Base-by-base conservation (phyloP, 1,284 basidiomycete species). In the Moniliella sp. region DNA sequence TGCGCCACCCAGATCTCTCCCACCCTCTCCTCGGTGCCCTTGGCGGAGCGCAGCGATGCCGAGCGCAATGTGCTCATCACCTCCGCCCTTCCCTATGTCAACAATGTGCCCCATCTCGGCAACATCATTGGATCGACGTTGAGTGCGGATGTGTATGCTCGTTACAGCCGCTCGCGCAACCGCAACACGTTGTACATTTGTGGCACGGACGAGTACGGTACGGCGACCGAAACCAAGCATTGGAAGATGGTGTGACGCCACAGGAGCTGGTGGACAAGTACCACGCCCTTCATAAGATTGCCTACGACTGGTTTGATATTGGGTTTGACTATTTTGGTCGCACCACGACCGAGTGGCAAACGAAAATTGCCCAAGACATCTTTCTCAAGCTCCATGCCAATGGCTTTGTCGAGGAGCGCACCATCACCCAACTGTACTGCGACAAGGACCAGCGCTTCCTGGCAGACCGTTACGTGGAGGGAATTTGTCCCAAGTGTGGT, bases 191-290 rank as follows among this genome's bases (percentile, higher is more conserved):
- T 65, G 44, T 81, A 86, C 62, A 72, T 97, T 42, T 99, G 91
- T 61, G 88, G 91, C 28, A 97, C 88, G 4, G 88, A 99, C 60
- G 88, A 99, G 63, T 99, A 99, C 53, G 88, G 88, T 18, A 99
- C 88, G 1, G 88, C 88, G 0, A 93, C 91, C 1, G 88, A 97
- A 67, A 94, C 86, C 2, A 79, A 91, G 91, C 88, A 3, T 63
- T 93, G 37, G 91, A 94, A 60, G 91, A 97, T 61, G 75, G 77
- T 1, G 66, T 94, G 16, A 75, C 79, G 5, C 83, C 91, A 0
- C 68, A 71, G 46, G 74, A 78, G 54, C 69, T 97, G 2, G 91
- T 83, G 61, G 82, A 91, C 64, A 91, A 93, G 65, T 94, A 94
- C 62, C 68, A 88, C 56, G 68, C 71, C 17, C 67, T 93, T 8